These are phyloP conservation scores for Malassezia restricta DNA, from an alignment of 1,284 basidiomycete species.

Conservation along the genomic window DNA sequence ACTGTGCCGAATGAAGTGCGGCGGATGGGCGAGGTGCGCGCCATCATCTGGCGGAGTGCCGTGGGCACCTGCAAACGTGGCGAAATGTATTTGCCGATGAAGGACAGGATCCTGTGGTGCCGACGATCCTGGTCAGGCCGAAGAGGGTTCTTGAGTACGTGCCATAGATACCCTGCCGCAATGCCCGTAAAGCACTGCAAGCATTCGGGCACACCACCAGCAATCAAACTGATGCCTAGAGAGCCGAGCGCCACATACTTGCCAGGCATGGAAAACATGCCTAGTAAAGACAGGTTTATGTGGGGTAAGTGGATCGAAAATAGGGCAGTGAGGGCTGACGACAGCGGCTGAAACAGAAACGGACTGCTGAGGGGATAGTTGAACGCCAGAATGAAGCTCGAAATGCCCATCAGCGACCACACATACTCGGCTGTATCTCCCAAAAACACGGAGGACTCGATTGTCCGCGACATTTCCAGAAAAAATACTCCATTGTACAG, in stretches of 20 bases:
- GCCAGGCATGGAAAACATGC: conserved; percentile 50
- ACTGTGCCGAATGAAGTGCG: neutral
- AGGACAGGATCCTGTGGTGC: neutral
- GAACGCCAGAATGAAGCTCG: conserved; percentile 46
- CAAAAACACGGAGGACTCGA: conserved; percentile 29
- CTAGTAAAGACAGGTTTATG: conserved; percentile 28
- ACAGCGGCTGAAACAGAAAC: conserved; percentile 58
- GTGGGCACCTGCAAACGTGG: neutral
- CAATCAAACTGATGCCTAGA: conserved; percentile 60
- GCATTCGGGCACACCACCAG: conserved; percentile 55
- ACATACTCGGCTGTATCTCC: conserved; percentile 30
- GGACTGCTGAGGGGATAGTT: conserved; percentile 57
- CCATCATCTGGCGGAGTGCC: neutral
- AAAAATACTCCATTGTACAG: conserved; percentile 34
- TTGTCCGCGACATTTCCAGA: conserved; percentile 25
- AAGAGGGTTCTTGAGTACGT: neutral
- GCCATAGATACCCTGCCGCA: conserved; percentile 6
- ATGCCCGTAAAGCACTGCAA: conserved; percentile 58
- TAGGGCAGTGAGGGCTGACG: conserved; percentile 53
- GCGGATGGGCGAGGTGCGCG: neutral
- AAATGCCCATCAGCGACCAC: conserved; percentile 32
- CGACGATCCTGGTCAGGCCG: neutral
- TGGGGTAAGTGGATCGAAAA: conserved; percentile 26
- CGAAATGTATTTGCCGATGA: conserved; percentile 1
- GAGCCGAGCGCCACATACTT: conserved; percentile 60